Evolutionary conservation across 805 yeast species (phyloP), one percentile per base, ranked within the genome.

Genomic region (Sugiyamaella smithiae): DNA sequence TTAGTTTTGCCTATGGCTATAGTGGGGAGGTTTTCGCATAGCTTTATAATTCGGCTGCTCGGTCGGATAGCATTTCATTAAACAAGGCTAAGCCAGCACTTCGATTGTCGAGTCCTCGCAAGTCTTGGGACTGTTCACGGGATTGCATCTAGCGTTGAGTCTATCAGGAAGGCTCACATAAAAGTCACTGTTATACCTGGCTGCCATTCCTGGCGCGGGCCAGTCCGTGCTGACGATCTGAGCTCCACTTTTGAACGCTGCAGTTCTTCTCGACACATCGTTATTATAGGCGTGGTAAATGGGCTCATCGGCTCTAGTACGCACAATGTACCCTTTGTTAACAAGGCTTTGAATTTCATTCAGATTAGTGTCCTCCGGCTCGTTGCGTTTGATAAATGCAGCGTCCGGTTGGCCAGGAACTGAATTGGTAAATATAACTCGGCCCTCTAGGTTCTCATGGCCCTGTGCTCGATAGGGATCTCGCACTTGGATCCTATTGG

Each of bases 151-250:
- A 11, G 43, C 43, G 20, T 23, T 23, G 17, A 40, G 24, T n/a
- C 19, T 16, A 5, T 17, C 43, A 12, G 43, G 43, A 3, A 40
- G 31, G 8, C 17, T 28, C 4, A 40, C 43, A 17, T 40, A 22
- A 8, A 17, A 40, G 29, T 14, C 17, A 17, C 43, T 40, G 43
- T 40, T 23, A 17, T 40, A 40, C 12, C 43, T 16, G 5, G 43
- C 25, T 4, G 43, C 43, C 43, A 40, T 40, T 3, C 43, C 43
- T n/a, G 43, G 43, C 4, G 43, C 43, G 4, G 43, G 43, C 43
- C 43, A 40, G 43, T 40, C 43, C 14, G 43, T 40, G 17, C 43
- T 40, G 19, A 40, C 43, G 5, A 40, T 40, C 17, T 40, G 43
- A 5, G 43, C 43, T 4, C 43, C 43, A 22, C 31, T 23, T 4